These are phyloP conservation scores for Neurospora africana DNA, from an alignment of 495 filamentous ascomycete species.

Conservation along the genomic window DNA sequence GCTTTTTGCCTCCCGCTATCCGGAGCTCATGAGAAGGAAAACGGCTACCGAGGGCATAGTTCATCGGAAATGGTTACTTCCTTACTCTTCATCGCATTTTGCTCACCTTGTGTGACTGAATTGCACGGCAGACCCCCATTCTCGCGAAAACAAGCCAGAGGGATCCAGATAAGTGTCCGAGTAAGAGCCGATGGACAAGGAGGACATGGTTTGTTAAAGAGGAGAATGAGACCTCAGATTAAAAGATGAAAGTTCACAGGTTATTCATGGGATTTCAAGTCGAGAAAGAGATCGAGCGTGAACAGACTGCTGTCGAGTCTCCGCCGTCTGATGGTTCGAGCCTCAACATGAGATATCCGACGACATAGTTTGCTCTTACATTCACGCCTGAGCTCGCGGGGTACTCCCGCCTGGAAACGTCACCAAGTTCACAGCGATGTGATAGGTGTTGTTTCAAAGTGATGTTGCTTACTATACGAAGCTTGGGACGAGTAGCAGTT, in stretches of 20 bases:
- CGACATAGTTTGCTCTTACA: neutral
- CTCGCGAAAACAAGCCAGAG: neutral
- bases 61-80: neutral
- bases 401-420: neutral
- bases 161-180: neutral
- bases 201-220: rapidly evolving
- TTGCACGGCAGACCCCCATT: neutral
- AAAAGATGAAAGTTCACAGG: neutral
- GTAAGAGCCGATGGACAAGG: neutral
- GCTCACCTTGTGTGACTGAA: neutral
- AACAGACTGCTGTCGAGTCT: neutral
- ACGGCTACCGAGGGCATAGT: neutral
- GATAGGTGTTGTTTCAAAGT: neutral
- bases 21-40: neutral
- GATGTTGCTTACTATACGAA: neutral
- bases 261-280: neutral
- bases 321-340: neutral
- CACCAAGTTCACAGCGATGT: neutral
- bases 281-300: neutral
- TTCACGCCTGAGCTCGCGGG: neutral
- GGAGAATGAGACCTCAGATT: neutral
- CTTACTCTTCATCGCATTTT: too few relatives aligned
- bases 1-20: neutral
- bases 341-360: neutral
- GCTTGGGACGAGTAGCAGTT: rapidly evolving